These are phyloP conservation scores for Boletus pseudopeckii DNA, from an alignment of 768 basidiomycete species.

Conservation along the genomic window DNA sequence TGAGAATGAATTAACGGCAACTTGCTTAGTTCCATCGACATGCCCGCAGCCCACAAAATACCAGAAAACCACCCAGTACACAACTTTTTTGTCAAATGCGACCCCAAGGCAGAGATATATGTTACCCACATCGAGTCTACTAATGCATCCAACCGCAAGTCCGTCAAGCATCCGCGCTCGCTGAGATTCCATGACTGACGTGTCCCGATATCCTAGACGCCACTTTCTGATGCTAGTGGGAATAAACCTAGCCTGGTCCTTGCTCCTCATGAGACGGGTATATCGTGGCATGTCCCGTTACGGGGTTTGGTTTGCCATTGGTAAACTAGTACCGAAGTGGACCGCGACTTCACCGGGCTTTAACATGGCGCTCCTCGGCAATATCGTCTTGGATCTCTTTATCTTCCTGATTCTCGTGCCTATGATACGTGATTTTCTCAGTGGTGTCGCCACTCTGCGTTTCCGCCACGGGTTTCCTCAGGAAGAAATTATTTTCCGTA, in stretches of 20 bases:
- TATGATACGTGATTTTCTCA: slow-evolving; percentile 22
- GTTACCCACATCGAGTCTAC: slow-evolving; percentile 29
- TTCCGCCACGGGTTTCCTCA: slow-evolving; percentile 27
- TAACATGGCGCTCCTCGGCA: slow-evolving; percentile 21
- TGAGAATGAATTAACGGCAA: slow-evolving; percentile 1
- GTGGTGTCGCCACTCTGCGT: slow-evolving; percentile 19
- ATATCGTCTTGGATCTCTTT: slow-evolving; percentile 24
- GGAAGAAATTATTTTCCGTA: slow-evolving; percentile 31
- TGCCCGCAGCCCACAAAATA: slow-evolving; percentile 25
- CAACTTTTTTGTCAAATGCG: slow-evolving; percentile 17
- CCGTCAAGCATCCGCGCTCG: neutral
- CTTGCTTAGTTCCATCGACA: slow-evolving; percentile 10
- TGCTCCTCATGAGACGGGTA: slow-evolving; percentile 23
- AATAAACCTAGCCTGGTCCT: slow-evolving; percentile 26
- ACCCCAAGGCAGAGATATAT: slow-evolving; percentile 25
- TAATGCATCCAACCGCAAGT: slow-evolving; percentile 23
- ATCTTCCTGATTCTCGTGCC: slow-evolving; percentile 26
- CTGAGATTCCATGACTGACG: slow-evolving; percentile 4
- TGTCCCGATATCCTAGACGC: slow-evolving; percentile 11
- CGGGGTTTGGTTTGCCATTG: slow-evolving; percentile 26
- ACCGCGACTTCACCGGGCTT: slow-evolving; percentile 14
- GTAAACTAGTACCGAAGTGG: slow-evolving; percentile 18
- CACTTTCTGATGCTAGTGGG: slow-evolving; percentile 28
- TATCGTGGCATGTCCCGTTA: slow-evolving; percentile 26
- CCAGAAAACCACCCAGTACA: slow-evolving; percentile 26